Conservation (phyloP, 192 early-diverging fungal species). For the Obelidium mucronatum region DNA sequence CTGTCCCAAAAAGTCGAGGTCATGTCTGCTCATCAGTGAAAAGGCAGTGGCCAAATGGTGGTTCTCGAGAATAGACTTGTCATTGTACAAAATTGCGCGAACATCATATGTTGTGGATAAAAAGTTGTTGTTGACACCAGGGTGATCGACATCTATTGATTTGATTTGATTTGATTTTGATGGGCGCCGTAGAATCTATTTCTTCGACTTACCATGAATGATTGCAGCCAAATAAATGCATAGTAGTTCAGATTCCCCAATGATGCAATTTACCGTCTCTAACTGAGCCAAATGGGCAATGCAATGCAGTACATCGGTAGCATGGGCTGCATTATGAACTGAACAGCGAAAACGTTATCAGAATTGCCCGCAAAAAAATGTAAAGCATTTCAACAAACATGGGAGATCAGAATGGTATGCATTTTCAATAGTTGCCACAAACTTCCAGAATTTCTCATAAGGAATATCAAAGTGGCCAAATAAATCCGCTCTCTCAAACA, state of each 20-base stretch:
- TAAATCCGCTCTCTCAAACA: conserved; percentile 52
- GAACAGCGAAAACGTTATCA: not conserved
- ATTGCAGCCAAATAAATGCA: conserved; percentile 59
- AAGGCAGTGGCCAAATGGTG: conserved; percentile 59
- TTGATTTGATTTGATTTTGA: not conserved
- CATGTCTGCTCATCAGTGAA: conserved; percentile 39
- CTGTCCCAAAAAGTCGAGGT: conserved; percentile 52
- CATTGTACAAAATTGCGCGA: conserved; percentile 63
- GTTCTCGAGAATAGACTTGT: conserved; percentile 62
- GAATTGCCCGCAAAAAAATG: not conserved
- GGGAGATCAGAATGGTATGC: conserved; percentile 60
- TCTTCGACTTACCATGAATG: conserved; percentile 52
- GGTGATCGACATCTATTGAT: conserved; percentile 60
- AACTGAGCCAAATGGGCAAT: conserved; percentile 47
- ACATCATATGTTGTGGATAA: conserved; percentile 48
- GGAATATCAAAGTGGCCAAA: conserved; percentile 52
- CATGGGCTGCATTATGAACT: conserved; percentile 68
- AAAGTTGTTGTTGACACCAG: conserved; percentile 63
- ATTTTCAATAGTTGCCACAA: conserved; percentile 49
- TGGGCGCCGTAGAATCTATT: not conserved
- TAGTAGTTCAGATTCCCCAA: conserved; percentile 56
- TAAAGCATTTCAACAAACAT: conserved; percentile 42
- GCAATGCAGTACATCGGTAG: conserved; percentile 62
- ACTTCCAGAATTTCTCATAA: conserved; percentile 52
- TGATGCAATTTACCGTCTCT: conserved; percentile 30